Evolutionary conservation across 2,329 filamentous ascomycete genomes (phyloP), one percentile per base, ranked within the genome.

Genomic region (Stylonectria norvegica): DNA sequence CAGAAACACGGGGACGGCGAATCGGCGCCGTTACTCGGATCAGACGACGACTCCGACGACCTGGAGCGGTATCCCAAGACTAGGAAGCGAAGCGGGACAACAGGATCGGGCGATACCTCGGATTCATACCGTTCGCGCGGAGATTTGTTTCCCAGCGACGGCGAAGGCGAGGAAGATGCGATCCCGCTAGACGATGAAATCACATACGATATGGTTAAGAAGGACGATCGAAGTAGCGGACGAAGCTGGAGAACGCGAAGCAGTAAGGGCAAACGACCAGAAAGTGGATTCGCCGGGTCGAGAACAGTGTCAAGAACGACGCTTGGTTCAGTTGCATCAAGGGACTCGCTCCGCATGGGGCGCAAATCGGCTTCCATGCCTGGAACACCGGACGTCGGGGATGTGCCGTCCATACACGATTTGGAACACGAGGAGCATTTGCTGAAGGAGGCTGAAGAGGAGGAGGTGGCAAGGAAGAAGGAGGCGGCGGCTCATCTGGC

Each of bases 151-250:
- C 89, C 89, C 0, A 95, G 89, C 55, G 89, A 95, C 47, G 79
- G 76, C 33, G 80, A 84, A 56, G 89, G 90, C 38, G 89, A 94
- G 48, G 90, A 95, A 61, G 91, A 97, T 64, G 91, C 91, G 1
- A 80, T 95, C n/a, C 87, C 89, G 10, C 68, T 97, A 14, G 88
- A 91, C 55, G 91, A 96, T 59, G 90, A 96, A 58, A 94, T 97
- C 54, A 87, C 89, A 3, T 83, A 95, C 61, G 81, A 83, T 3
- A 72, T 96, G 46, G 83, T 89, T 45, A 79, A 85, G 37, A 80
- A 85, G 50, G 89, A 93, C 41, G 85, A 89, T 56, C 76, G 78
- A 32, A 83, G 83, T 51, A 89, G 85, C 55, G 61, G 59, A 20
- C 59, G 47, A 35, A 60, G 58, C n/a, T 79, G 75, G 32, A 85